Conservation (phyloP, 2,329 filamentous ascomycete genomes). For the Trichoderma hamatum region DNA sequence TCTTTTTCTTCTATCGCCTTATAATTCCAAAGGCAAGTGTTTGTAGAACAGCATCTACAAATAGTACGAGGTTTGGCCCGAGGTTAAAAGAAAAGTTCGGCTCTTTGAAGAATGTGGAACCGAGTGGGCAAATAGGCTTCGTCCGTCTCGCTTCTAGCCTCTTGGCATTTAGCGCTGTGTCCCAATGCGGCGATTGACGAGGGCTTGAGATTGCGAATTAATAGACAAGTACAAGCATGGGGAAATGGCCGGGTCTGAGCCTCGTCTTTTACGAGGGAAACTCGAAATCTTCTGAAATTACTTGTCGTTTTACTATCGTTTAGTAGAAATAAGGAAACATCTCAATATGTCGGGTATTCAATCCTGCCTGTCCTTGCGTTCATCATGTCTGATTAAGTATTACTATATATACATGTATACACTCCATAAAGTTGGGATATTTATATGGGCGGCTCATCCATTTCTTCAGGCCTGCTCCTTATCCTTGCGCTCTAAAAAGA, state of each 20-base stretch:
- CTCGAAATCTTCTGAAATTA: background rate
- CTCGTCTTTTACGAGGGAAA: background rate
- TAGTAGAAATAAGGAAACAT: background rate
- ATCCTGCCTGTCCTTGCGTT: background rate
- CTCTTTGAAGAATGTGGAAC: slow-evolving; percentile 15
- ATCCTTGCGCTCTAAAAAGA: background rate
- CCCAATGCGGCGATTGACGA: background rate
- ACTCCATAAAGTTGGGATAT: background rate
- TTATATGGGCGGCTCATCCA: background rate
- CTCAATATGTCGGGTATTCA: background rate
- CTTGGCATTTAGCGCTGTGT: slow-evolving; percentile 22
- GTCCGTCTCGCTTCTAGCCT: slow-evolving; percentile 19
- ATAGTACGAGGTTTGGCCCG: background rate
- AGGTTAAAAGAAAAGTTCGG: slow-evolving; percentile 13
- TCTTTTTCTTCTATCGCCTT: too few relatives aligned
- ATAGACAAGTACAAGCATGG: background rate
- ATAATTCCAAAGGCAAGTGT: background rate
- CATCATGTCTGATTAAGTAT: background rate
- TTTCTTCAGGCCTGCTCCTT: background rate
- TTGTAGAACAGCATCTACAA: background rate
- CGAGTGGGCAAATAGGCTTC: slow-evolving; percentile 13
- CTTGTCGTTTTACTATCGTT: background rate
- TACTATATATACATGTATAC: background rate
- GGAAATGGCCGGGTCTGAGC: background rate
- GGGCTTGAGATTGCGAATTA: background rate